phyloP scores from a whole-genome alignment of 305 asterid species.

The Fraxinus latifolia region DNA sequence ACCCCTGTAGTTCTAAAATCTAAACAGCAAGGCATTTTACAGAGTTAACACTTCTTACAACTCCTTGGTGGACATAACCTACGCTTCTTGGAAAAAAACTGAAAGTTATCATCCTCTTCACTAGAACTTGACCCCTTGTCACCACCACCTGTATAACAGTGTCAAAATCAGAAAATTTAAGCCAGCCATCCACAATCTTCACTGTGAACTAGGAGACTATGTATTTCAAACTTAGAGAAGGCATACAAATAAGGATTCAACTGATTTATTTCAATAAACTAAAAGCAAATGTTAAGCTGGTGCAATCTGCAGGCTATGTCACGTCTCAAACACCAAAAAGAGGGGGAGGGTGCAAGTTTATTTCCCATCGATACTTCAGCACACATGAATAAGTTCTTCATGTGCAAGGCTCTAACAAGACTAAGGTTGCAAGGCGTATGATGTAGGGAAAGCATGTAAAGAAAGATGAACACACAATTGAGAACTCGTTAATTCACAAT shows the following conservation, averaged over 20 bases:
- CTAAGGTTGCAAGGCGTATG: not conserved
- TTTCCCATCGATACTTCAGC: not conserved
- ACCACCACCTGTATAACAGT: not conserved
- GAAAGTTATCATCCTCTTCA: not conserved
- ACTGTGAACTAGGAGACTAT: not conserved
- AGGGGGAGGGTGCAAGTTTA: not conserved
- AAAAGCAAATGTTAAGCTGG: not conserved
- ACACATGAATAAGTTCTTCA: not conserved
- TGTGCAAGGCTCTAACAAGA: not conserved
- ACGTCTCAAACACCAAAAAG: not conserved
- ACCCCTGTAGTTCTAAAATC: not conserved
- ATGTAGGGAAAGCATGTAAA: not conserved
- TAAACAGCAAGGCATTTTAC: not conserved
- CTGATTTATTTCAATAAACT: not conserved
- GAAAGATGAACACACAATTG: not conserved
- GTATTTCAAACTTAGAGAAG: not conserved
- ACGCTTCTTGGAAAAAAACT: not conserved
- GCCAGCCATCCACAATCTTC: not conserved
- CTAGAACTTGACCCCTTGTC: not conserved
- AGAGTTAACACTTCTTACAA: not conserved
- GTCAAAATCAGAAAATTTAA: not conserved
- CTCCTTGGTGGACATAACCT: conserved; percentile 1
- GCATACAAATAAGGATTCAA: not conserved
- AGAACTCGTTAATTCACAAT: not conserved
- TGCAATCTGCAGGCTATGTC: not conserved